Percentiles rank a stretch among this genome's conserved stretches.
Conservation (phyloP, 805 yeast genomes). For the Suhomyces faveliae region DNA sequence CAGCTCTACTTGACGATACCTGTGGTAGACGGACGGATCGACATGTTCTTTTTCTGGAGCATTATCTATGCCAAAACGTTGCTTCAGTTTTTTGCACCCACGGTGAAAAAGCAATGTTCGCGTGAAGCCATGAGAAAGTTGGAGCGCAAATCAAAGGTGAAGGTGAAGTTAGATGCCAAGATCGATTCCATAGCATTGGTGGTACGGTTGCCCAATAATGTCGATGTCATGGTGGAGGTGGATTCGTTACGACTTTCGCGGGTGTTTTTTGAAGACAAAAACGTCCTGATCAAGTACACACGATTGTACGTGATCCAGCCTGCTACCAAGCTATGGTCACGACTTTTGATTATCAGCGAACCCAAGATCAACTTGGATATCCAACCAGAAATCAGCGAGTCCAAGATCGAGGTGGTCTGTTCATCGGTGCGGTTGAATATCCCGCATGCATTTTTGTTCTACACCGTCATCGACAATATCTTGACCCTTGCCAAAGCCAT, state of each 20-base stretch:
- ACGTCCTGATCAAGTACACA: constrained; percentile 31
- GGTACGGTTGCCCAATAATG: constrained; percentile 45
- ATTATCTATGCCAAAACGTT: constrained; percentile 36
- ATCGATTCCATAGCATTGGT: constrained; percentile 39
- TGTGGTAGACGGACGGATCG: constrained; percentile 38
- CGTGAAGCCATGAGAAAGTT: constrained; percentile 24
- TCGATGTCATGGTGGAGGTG: constrained; percentile 47
- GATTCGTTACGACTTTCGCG: constrained; percentile 30
- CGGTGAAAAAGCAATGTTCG: constrained; percentile 26
- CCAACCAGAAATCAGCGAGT: constrained; percentile 5
- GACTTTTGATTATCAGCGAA: constrained; percentile 34
- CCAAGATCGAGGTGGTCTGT: constrained; percentile 23
- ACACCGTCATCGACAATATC: constrained; percentile 76
- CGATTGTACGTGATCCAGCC: constrained; percentile 54
- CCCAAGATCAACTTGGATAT: constrained; percentile 21
- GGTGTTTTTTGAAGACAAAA: constrained; percentile 23
- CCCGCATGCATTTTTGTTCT: constrained; percentile 74
- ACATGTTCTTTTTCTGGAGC: constrained; percentile 44
- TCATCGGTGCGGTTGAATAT: constrained; percentile 49
- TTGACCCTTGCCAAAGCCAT: constrained; percentile 65
- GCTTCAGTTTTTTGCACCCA: constrained; percentile 33
- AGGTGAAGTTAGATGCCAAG: constrained; percentile 29
- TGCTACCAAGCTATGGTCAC: constrained; percentile 41
- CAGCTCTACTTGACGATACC: constrained; percentile 30
- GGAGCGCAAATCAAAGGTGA: constrained; percentile 15